Base-by-base conservation (phyloP, 306 rosid genomes). In the Comarum palustre region DNA sequence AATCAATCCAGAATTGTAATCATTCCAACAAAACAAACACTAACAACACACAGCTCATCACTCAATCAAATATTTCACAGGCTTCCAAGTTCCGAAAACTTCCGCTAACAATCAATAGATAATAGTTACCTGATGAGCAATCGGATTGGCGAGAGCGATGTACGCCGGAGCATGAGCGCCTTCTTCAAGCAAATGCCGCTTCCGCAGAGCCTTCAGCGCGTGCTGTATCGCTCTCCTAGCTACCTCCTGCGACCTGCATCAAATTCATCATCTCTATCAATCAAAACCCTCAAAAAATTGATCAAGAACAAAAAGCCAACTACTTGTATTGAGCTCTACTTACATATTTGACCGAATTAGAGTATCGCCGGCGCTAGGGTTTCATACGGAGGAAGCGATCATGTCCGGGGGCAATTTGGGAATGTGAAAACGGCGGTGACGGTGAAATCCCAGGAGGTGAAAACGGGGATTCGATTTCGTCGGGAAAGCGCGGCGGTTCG, bases 171-270 rank as follows among this genome's bases (percentile, higher is more conserved):
- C 86, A 84, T 95, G 99, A 77, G 99, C 99, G 2, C 92, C 96
- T 95, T 95, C 99, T 83, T 95, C 99, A 14, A 82, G 71, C 77
- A 91, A 85, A 87, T 95, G 99, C 73, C 99, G 96, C 71, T 86
- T 86, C 72, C 91, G 84, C 36, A 91, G 87, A 72, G 97, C 84
- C 83, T 82, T 90, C 80, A 91, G 76, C 31, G 99, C 97, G 74
- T 91, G 90, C 73, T 79, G 82, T 64, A 95, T 91, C 42, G 99
- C 96, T 17, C 81, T 81, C 71, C 43, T 81, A 17, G 91, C 91
- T 43, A 69, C 38, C 47, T 79, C 90, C 77, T 76, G 87, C 22
- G 90, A 77, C 85, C 87, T 85, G 73, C 10, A 39, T 19, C 73
- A 71, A 16, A 63, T 63, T 14, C 46, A 24, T 7, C 41, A 41